Evolutionary conservation across 164 flowering plant species (phyloP).

Genomic region (Stephania yunnanensis): DNA sequence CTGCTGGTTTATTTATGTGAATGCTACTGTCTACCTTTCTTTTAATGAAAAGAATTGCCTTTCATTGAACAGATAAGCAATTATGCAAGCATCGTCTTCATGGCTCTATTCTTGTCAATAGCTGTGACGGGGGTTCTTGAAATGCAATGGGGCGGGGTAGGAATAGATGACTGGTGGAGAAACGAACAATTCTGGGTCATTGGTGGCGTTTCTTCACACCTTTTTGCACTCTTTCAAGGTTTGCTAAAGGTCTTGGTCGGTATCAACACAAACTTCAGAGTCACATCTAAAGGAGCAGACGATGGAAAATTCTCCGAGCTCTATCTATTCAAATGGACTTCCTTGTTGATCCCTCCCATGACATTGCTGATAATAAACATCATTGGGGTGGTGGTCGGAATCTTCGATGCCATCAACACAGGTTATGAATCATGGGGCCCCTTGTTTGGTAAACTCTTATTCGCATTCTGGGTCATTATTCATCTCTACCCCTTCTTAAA

Average conservation of each 20-base stretch:
- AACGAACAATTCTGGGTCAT: slow-evolving; percentile 91
- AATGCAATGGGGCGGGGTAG: slow-evolving; percentile 78
- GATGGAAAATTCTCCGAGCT: slow-evolving; percentile 72
- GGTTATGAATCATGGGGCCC: slow-evolving; percentile 86
- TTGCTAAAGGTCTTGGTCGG: slow-evolving; percentile 74
- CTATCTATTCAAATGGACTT: slow-evolving; percentile 74
- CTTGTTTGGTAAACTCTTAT: slow-evolving; percentile 60
- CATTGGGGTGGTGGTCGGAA: slow-evolving; percentile 55
- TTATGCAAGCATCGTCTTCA: slow-evolving; percentile 63
- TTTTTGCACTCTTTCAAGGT: slow-evolving; percentile 75
- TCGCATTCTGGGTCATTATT: slow-evolving; percentile 71
- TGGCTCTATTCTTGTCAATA: slow-evolving; percentile 64
- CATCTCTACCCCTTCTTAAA: slow-evolving; percentile 84
- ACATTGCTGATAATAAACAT: slow-evolving; percentile 58
- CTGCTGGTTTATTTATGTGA: background rate
- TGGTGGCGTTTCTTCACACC: slow-evolving; percentile 70
- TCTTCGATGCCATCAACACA: slow-evolving; percentile 60
- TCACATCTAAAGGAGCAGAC: slow-evolving; percentile 71
- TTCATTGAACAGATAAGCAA: slow-evolving; percentile 62
- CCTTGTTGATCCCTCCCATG: slow-evolving; percentile 59
- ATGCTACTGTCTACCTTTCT: background rate
- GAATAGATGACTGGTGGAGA: slow-evolving; percentile 80
- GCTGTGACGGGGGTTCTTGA: slow-evolving; percentile 64
- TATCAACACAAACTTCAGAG: slow-evolving; percentile 74
- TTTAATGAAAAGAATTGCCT: background rate